Base-by-base conservation (phyloP, 179 eudicot genomes). In the Drosera spatulata region DNA sequence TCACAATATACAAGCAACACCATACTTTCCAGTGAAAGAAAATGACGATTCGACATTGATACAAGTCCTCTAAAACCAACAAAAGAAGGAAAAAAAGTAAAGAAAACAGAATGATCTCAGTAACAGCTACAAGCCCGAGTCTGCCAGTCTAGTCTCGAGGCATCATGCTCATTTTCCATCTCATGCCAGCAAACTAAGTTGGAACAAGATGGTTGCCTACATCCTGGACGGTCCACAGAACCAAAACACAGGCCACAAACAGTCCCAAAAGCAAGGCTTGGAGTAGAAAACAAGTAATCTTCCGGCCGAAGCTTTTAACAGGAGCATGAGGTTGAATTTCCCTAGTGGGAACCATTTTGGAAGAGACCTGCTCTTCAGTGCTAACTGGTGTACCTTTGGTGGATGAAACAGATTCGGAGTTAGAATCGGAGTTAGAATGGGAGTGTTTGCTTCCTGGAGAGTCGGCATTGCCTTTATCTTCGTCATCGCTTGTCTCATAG, bases 141-240 rank as follows among this genome's bases (percentile, higher is more conserved):
- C 33, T 22, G 33, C 1, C 33, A 22, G 33, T 22, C 33, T 22
- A 22, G 33, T 22, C 33, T 22, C 33, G 33, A 22, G 33, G 0
- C 33, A 22, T 22, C 33, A 22, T 22, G 33, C 33, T 22, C 33
- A 22, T 22, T 22, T 22, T 22, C 33, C 33, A 22, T 22, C 33
- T 22, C 33, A 22, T 22, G 33, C 33, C 33, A 22, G 33, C 33
- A 22, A 22, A 52, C 79, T 82, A 88, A 57, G 99, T 93, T 53
- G 99, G 99, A 62, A 84, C 93, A 41, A 84, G 75, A 60, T 64
- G 49, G 59, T 6, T 40, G 22, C 66, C 65, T 66, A 71, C 78
- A 67, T 77, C 76, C 45, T 72, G 75, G 63, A 69, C 73, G 61
- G 67, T 80, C 73, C 65, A 58, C 70, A 81, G 41, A 50, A 81